A percentile compares a stretch with the other conserved stretches of the same genome.
phyloP scores from a whole-genome alignment of 495 filamentous ascomycete species.

The Hapsidospora chrysogenum region DNA sequence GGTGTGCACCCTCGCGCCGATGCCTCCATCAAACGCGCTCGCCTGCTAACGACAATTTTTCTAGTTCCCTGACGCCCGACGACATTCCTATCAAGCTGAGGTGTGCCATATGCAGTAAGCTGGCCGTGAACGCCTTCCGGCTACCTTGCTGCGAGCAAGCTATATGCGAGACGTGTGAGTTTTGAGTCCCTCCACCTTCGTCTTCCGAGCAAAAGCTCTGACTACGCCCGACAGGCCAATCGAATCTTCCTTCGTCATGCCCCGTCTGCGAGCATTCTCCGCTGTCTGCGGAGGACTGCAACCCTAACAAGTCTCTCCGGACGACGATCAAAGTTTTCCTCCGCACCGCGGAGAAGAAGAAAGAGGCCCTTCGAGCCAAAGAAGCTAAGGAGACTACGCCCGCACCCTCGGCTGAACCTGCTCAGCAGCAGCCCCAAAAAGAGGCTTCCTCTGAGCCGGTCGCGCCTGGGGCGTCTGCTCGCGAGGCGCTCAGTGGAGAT shows the following conservation, averaged over 20 bases:
- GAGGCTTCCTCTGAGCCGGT: background rate
- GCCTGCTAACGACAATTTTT: too few relatives aligned
- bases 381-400: slow-evolving; percentile 25
- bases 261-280: slow-evolving; percentile 88
- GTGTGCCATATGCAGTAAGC: slow-evolving; percentile 81
- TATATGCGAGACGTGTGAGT: slow-evolving; percentile 81
- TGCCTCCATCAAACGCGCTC: too few relatives aligned
- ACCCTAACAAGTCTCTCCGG: slow-evolving; percentile 70
- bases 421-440: background rate
- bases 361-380: slow-evolving; percentile 40
- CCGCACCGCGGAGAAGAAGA: slow-evolving; percentile 74
- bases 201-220: slow-evolving; percentile 7
- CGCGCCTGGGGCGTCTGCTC: background rate
- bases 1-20: slow-evolving; percentile 12
- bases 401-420: slow-evolving; percentile 21
- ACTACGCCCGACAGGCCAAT: slow-evolving; percentile 46
- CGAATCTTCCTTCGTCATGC: slow-evolving; percentile 60
- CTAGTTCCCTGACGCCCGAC: slow-evolving; percentile 63
- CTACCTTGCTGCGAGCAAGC: slow-evolving; percentile 90
- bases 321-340: slow-evolving; percentile 82
- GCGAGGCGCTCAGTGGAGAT: background rate
- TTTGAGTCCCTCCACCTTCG: background rate
- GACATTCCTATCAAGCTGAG: slow-evolving; percentile 88
- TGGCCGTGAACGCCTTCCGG: slow-evolving; percentile 81
- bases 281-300: slow-evolving; percentile 70